A percentile compares a stretch with the other conserved stretches of the same genome.
phyloP scores from a whole-genome alignment of 2,329 filamentous ascomycete genomes.

The Grosmannia serpens region DNA sequence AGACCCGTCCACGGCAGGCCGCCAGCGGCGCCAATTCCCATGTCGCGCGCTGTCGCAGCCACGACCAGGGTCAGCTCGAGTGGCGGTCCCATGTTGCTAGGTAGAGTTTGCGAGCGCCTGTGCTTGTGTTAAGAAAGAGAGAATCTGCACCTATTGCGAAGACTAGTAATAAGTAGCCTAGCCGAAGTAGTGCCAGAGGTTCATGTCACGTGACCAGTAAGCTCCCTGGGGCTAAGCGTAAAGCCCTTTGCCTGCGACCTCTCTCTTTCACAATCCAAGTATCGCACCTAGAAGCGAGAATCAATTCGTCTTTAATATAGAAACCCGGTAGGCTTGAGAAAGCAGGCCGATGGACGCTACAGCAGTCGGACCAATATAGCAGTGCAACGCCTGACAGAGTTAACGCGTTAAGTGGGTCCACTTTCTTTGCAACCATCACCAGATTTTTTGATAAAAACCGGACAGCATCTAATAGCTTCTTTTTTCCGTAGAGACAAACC shows the following conservation, averaged over 20 bases:
- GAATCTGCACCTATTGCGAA: neutral
- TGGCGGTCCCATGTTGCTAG: constrained; percentile 8
- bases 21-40: constrained; percentile 77
- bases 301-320: no score
- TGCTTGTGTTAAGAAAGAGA: neutral
- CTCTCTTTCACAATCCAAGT: no score
- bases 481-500: neutral
- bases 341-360: no score
- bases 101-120: neutral
- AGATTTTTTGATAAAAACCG: neutral
- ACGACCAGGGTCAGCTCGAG: constrained; percentile 79
- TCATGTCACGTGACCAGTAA: neutral
- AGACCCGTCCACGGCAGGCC: constrained; percentile 81
- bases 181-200: neutral
- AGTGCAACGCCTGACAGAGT: no score
- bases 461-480: neutral
- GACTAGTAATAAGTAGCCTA: no score
- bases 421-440: neutral
- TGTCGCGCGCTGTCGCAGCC: constrained; percentile 66
- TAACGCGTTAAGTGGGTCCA: neutral
- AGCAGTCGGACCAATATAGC: no score
- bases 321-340: no score
- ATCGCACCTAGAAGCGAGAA: no score
- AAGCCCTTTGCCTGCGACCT: no score
- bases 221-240: no score